These are phyloP conservation scores for Oenanthe sinensis DNA, from an alignment of 129 eudicot genomes.

Conservation along the genomic window DNA sequence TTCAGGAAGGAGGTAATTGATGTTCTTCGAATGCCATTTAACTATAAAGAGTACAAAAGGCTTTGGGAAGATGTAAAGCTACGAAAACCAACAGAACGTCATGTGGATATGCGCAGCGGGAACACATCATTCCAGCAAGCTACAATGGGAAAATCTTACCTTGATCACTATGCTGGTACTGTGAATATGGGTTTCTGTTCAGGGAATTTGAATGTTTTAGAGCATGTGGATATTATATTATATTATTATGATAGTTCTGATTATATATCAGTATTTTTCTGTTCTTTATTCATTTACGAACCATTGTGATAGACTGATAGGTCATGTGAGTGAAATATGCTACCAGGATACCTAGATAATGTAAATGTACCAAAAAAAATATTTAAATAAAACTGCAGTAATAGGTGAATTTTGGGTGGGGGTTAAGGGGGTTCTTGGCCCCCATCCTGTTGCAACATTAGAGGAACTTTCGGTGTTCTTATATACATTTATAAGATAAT, in stretches of 20 bases:
- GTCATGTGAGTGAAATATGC: too few species aligned
- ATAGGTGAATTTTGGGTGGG: too few species aligned
- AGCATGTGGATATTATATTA: background rate
- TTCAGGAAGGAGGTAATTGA: constrained; percentile 12
- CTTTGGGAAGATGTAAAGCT: background rate
- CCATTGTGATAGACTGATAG: background rate
- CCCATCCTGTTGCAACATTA: too few species aligned
- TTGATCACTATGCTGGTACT: constrained; percentile 8
- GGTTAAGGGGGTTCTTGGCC: too few species aligned
- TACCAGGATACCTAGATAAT: too few species aligned
- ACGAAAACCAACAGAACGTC: background rate
- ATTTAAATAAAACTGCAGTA: too few species aligned
- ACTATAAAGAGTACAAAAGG: background rate
- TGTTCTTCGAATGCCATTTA: constrained; percentile 3
- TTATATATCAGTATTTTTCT: background rate
- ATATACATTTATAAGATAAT: too few species aligned
- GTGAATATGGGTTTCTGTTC: background rate
- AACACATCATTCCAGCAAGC: background rate
- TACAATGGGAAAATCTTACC: constrained; percentile 9
- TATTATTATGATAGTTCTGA: background rate
- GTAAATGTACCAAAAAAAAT: too few species aligned
- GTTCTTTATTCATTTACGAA: background rate
- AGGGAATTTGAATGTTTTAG: background rate
- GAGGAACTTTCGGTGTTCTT: too few species aligned
- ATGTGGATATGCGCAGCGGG: constrained; percentile 2